Evolutionary conservation across 192 early-diverging fungal genomes (phyloP).

Genomic region (Coemansia sp.): DNA sequence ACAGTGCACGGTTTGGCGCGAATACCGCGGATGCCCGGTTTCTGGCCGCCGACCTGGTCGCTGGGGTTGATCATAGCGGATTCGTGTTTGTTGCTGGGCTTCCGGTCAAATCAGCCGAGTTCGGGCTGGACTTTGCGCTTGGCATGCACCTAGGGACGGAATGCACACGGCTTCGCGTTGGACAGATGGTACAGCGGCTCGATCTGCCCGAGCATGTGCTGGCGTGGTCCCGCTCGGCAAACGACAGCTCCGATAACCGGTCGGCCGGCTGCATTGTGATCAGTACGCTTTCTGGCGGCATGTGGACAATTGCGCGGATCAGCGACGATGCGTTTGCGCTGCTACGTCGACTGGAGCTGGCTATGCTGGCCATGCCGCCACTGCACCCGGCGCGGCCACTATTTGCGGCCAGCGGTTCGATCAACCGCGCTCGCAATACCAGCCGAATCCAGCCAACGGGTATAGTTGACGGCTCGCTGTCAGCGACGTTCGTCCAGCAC

Average conservation of each 20-base stretch:
- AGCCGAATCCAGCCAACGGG: constrained; percentile 1
- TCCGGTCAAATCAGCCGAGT: constrained; percentile 14
- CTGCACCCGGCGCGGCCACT: constrained; percentile 36
- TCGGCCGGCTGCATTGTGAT: constrained; percentile 7
- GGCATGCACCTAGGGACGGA: constrained; percentile 28
- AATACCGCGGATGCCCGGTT: constrained; percentile 30
- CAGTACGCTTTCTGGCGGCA: constrained; percentile 16
- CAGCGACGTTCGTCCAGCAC: constrained; percentile 10
- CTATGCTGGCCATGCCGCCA: constrained; percentile 15
- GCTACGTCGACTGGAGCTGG: constrained; percentile 15
- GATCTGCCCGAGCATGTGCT: constrained; percentile 4
- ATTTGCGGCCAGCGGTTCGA: constrained; percentile 4
- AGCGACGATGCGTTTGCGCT: constrained; percentile 15
- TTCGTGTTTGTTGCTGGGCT: constrained; percentile 23
- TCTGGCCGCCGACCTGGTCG: constrained; percentile 12
- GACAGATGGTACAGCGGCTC: constrained; percentile 9
- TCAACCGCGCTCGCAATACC: constrained; percentile 5
- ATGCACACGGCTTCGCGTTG: constrained; percentile 20
- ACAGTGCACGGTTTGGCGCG: constrained; percentile 31
- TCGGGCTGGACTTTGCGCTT: constrained; percentile 31
- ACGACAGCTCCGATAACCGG: too few relatives aligned
- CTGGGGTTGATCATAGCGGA: constrained; percentile 24
- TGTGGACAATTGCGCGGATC: constrained; percentile 40
- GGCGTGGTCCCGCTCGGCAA: constrained; percentile 12
- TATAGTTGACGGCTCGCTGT: constrained; percentile 19